A percentile compares a stretch with the other conserved stretches of the same genome.
Conservation (phyloP, 2,329 filamentous ascomycete species). For the Aspergillus niger region DNA sequence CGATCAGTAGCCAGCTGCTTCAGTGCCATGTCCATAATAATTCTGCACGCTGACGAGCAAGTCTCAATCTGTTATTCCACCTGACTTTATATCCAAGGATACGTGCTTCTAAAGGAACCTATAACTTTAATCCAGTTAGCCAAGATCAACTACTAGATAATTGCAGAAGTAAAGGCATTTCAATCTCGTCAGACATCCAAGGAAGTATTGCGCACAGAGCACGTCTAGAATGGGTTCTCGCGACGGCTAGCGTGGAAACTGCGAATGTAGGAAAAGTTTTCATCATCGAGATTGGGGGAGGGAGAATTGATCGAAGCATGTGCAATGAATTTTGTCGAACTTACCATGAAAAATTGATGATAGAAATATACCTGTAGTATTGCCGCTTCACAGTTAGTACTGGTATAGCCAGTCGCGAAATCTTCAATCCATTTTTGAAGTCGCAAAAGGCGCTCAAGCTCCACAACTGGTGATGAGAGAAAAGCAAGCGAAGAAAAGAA, state of each 20-base stretch:
- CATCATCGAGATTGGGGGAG: conserved; percentile 34
- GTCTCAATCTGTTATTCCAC: neutral
- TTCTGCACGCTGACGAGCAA: too few species aligned
- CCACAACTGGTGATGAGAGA: neutral
- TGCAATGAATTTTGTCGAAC: neutral
- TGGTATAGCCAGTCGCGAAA: neutral
- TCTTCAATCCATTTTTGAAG: neutral
- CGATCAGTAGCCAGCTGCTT: too few species aligned
- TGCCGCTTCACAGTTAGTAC: neutral
- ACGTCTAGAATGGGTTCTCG: conserved; percentile 37
- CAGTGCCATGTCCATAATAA: neutral
- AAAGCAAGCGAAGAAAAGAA: conserved; percentile 1
- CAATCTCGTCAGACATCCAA: conserved; percentile 40
- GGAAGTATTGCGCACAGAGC: conserved; percentile 41
- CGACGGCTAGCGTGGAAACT: conserved; percentile 45
- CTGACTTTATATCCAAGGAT: neutral
- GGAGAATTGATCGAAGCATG: neutral
- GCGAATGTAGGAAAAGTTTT: conserved; percentile 47
- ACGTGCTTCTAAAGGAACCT: neutral
- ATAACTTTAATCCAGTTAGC: neutral
- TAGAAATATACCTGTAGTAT: too few species aligned
- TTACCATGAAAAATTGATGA: neutral
- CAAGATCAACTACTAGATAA: neutral
- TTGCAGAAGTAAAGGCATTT: neutral
- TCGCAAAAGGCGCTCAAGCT: neutral